Base-by-base conservation (phyloP, 768 basidiomycete species). In the Udeniomyces megalosporus region DNA sequence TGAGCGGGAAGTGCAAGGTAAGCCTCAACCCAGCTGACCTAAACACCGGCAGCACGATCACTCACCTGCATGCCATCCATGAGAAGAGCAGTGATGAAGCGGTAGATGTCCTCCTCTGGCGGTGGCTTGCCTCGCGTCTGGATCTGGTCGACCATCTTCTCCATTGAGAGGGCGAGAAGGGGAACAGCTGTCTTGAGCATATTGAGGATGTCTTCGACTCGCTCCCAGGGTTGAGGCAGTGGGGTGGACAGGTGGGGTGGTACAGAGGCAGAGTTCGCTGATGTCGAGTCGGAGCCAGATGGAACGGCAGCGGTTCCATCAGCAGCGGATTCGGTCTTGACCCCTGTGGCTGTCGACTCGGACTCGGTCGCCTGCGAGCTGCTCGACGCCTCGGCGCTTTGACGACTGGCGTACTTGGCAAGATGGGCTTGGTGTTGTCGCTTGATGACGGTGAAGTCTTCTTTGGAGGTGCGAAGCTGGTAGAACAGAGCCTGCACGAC, bases 91-190 rank as follows among this genome's bases (percentile, higher is more conserved):
- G 84, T 85, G 49, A 91, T 81, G 68, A 88, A 82, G 20, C 95
- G 81, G 74, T 96, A 96, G 7, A 91, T 83, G 67, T 96, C 92
- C 74, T 99, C 95, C 63, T 99, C 95, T 2, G 82, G 80, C 1
- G 81, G 79, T 2, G 86, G 81, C 72, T 95, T 93, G 76, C 96
- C 93, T 56, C 90, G 81, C 62, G 83, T 80, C 24, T 82, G 79
- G 66, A 99, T 86, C 74, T 96, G 91, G 67, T 99, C 95, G 4
- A 92, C 86, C 80, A 96, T 86, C 17, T 89, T 92, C 75, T 99
- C 95, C 78, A 99, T 79, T 61, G 90, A 95, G 24, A 97, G 77
- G 32, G 93, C 88, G 38, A 99, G 80, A 7, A 99, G 79, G 0
- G 95, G 95, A 78, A 92, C 95, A 0, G 88, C 84, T 0, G 93